phyloP scores from a whole-genome alignment of 345 rosid genomes.

The Camelina laxa region DNA sequence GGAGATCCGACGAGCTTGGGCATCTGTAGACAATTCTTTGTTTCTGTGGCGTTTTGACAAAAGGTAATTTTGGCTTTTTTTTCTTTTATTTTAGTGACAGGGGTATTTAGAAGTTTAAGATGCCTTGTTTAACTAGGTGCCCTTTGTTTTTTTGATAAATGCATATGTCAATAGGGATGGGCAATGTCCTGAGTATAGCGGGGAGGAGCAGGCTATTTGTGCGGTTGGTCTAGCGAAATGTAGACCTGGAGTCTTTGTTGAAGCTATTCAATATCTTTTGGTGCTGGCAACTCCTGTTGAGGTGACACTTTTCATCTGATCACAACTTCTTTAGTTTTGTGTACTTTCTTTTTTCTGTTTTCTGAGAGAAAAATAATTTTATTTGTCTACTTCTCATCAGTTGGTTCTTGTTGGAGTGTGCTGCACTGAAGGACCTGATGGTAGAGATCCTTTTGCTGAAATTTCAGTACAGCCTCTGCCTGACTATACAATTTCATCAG shows the following conservation, averaged over 20 bases:
- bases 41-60: conserved; percentile 97
- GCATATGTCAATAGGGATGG: conserved; percentile 71
- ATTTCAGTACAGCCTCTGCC: conserved; percentile 88
- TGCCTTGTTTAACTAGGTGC: background rate
- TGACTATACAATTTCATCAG: conserved; percentile 85
- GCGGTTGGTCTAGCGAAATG: conserved; percentile 92
- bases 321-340: conserved; percentile 17
- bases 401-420: conserved; percentile 95
- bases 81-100: conserved; percentile 4
- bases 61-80: conserved; percentile 54
- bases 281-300: conserved; percentile 91
- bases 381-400: conserved; percentile 50
- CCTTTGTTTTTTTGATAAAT: conserved; percentile 22
- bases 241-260: conserved; percentile 85
- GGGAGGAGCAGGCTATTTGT: conserved; percentile 91
- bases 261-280: conserved; percentile 90
- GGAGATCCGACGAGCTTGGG: conserved; percentile 94
- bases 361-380: background rate
- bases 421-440: conserved; percentile 83
- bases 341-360: conserved; percentile 2
- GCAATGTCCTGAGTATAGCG: conserved; percentile 90
- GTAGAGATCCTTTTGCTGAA: conserved; percentile 90
- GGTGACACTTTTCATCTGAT: conserved; percentile 50
- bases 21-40: conserved; percentile 88
- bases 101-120: conserved; percentile 25